Conservation (phyloP, 306 rosid genomes). For the Cucurbita moschata region DNA sequence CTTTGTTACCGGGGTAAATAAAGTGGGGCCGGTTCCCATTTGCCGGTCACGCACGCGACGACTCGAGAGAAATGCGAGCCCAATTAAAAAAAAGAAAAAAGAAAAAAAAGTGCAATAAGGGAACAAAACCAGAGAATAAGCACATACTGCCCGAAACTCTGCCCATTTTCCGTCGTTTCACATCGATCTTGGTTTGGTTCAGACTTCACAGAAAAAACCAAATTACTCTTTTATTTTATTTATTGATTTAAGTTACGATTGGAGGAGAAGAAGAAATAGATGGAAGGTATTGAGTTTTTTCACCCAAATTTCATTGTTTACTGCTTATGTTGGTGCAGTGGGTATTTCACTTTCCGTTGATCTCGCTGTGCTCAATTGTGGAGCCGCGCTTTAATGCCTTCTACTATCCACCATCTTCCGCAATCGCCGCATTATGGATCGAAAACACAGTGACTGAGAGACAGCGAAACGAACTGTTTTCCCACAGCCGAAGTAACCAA, state of each 20-base stretch:
- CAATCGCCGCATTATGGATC: slow-evolving; percentile 36
- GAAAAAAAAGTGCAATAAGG: not conserved
- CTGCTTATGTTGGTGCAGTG: not conserved
- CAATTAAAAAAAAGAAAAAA: not conserved
- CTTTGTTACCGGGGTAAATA: not conserved
- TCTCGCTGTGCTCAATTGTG: slow-evolving; percentile 2
- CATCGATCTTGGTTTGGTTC: not conserved
- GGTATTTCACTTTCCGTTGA: slow-evolving; percentile 3
- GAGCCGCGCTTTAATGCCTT: slow-evolving; percentile 13
- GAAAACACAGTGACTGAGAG: slow-evolving; percentile 8
- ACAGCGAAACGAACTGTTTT: not conserved
- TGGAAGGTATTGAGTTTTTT: not conserved
- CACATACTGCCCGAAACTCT: not conserved
- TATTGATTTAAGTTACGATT: not conserved
- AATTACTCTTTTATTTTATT: not conserved
- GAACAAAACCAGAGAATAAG: slow-evolving; percentile 9
- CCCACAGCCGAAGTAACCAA: not conserved
- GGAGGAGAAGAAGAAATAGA: not conserved
- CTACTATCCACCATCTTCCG: slow-evolving; percentile 33
- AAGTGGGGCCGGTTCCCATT: not conserved
- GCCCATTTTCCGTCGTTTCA: not conserved
- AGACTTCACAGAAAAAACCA: not conserved
- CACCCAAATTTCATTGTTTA: not conserved
- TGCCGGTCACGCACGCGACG: not conserved
- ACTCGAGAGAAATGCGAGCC: not conserved